A percentile compares a stretch with the other conserved stretches of the same genome.
phyloP scores from a whole-genome alignment of 2,329 filamentous ascomycete species.

The Diaporthe destruens region DNA sequence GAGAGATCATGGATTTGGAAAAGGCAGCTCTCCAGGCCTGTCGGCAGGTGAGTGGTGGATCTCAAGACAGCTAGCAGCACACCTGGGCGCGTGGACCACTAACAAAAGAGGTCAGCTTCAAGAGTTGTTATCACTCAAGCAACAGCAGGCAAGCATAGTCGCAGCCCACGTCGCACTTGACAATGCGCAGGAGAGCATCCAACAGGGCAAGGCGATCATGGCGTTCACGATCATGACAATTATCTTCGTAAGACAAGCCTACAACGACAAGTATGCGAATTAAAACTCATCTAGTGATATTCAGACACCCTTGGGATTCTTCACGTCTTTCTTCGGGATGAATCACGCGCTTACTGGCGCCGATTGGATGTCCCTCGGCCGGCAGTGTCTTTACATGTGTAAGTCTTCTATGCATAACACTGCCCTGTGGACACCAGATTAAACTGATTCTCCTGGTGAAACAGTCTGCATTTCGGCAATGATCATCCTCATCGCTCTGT shows the following conservation, averaged over 20 bases:
- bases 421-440: no score
- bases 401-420: background rate
- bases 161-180: constrained; percentile 4
- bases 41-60: constrained; percentile 17
- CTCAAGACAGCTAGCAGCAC: background rate
- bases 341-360: constrained; percentile 22
- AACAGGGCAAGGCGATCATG: constrained; percentile 25
- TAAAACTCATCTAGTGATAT: background rate
- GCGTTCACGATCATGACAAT: constrained; percentile 37
- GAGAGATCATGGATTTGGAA: constrained; percentile 29
- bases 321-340: constrained; percentile 40
- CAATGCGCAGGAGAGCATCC: background rate
- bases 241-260: constrained; percentile 46
- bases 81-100: rapidly evolving
- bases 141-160: constrained; percentile 36
- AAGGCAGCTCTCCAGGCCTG: constrained; percentile 20
- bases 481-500: background rate
- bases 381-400: constrained; percentile 21
- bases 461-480: background rate
- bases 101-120: constrained; percentile 1
- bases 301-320: constrained; percentile 33
- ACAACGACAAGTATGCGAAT: background rate
- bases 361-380: constrained; percentile 23
- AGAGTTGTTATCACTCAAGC: constrained; percentile 36
- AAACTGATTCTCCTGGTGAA: background rate